Base-by-base conservation (phyloP, 1,139 yeast genomes). In the Blastobotrys serpentis region DNA sequence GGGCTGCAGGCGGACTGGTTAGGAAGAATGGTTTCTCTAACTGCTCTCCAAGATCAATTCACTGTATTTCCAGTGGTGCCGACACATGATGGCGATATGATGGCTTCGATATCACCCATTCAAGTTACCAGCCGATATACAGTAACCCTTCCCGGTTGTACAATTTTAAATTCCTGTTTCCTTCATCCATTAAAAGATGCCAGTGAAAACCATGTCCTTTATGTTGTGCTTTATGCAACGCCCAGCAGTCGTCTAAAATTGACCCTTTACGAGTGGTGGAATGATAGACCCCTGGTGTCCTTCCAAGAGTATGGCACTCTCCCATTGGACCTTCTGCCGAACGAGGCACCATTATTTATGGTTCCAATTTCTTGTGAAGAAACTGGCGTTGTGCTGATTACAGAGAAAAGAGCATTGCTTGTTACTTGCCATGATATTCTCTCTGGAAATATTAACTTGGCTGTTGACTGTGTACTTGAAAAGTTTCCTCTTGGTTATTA, bases 341-440 rank as follows among this genome's bases (percentile, higher is more conserved):
- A 32, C 2, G 48, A 47, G n/a, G 36, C 46, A n/a, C 59, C 59
- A 4, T 30, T 55, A 26, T 56, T 51, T 41, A 38, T 56, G 44
- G 47, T 57, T 10, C 62, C 62, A 2, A 53, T 57, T 4, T 44
- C 45, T 2, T 45, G 48, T n/a, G 49, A 46, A 3, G 44, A 52
- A 18, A 50, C 52, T 1, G 58, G 54, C 2, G 49, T 56, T 3
- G 54, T 56, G 17, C 23, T 58, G 6, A 51, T 52, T 6, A 49
- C 55, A 1, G 43, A 22, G 3, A 38, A 43, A n/a, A 25, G 42
- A 34, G 37, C 58, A 11, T 43, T 51, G n/a, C 40, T 54, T 22
- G 53, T 56, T 8, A 51, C 52, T 2, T 42, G 55, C 18, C 48
- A 50, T 6, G 60, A 58, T 39, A 47, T 56, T 7, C 36, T 58